Evolutionary conservation across 2,329 filamentous ascomycete species (phyloP), one percentile per base, ranked within the genome.

Genomic region (Fusarium transvaalense): DNA sequence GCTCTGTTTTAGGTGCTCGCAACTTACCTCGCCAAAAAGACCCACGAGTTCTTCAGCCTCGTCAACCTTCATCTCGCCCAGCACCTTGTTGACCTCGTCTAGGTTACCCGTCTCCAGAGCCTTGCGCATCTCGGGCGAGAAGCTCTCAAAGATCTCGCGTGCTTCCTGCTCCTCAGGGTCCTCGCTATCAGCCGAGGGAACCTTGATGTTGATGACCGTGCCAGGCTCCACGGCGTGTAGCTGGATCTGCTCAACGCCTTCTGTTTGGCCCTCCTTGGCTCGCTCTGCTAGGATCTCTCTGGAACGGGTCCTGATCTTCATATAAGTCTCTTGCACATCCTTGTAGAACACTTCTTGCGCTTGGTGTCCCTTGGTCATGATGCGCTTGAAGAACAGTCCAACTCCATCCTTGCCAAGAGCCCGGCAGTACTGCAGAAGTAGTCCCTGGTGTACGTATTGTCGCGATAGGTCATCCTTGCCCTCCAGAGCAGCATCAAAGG

Each of bases 231-330:
- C 94, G 15, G 96, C 95, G 77, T 99, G 96, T 46, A 99, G 86
- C 80, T 99, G 97, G 72, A 99, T 99, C 80, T 97, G 95, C 82
- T 99, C 96, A 12, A 97, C 91, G 21, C 91, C 93, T 38, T 91
- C 92, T 61, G 82, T 80, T 39, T 78, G 82, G 5, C 77, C 82
- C 55, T 86, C 84, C 66, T 82, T 82, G 17, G 83, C 84, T 63
- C 84, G 78, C 79, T 88, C 82, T 19, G 81, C 79, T 56, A 85
- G 79, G 68, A 97, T 91, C 78, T 97, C 92, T 9, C 86, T 85
- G 2, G 92, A 89, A 47, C 96, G 89, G 27, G 85, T 89, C 74
- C 89, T 89, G 79, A 99, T 98, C 55, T 91, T 89, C 74, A 85
- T 84, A 80, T 97, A 97, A 5, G 94, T 98, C 38, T 90, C 89